These are phyloP conservation scores for Camellia oleifera DNA, from an alignment of 179 eudicot genomes.

Conservation along the genomic window DNA sequence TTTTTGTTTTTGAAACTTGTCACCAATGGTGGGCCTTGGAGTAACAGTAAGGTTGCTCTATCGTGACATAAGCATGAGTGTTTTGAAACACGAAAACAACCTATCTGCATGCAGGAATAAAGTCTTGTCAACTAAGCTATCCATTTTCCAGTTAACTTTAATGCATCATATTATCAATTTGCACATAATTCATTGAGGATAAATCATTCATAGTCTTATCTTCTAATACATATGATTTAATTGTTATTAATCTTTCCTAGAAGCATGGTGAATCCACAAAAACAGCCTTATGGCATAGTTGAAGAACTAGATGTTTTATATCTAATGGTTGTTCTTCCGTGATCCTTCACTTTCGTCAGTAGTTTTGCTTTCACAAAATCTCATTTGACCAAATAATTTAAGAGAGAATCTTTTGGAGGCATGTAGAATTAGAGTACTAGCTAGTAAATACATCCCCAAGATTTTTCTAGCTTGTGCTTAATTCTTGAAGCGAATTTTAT, in stretches of 20 bases:
- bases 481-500: constrained; percentile 12
- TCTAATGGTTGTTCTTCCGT: background rate
- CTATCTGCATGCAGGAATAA: too few relatives aligned
- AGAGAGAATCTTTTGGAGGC: background rate
- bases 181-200: background rate
- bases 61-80: too few relatives aligned
- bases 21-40: background rate
- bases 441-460: background rate
- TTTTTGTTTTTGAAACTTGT: background rate
- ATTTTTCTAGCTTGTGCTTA: background rate
- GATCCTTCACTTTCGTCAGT: background rate
- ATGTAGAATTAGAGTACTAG: background rate
- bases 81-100: too few relatives aligned
- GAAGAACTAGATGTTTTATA: background rate
- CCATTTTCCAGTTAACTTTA: background rate
- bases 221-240: too few relatives aligned
- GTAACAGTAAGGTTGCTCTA: too few relatives aligned
- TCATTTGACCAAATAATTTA: background rate
- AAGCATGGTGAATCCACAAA: too few relatives aligned
- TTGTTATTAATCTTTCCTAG: too few relatives aligned
- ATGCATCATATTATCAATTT: background rate
- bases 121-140: background rate
- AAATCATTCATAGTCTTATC: too few relatives aligned
- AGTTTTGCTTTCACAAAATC: background rate
- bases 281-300: background rate